Percentiles rank a stretch among this genome's conserved stretches.
Conservation (phyloP, 2,329 filamentous ascomycete species). For the Sarocladium strictum region DNA sequence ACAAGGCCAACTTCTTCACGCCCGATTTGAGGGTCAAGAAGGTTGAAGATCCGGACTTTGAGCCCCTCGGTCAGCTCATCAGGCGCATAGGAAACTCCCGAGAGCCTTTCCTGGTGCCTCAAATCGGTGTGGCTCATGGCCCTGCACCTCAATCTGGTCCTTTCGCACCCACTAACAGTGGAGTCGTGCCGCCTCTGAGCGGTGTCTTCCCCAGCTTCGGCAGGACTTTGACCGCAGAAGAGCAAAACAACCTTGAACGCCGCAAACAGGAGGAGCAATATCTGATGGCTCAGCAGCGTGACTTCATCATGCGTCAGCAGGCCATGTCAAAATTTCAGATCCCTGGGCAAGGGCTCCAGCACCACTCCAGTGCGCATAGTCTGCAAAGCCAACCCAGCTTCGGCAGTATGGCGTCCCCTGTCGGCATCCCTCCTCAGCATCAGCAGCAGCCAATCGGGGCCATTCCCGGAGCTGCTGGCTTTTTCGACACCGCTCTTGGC, state of each 20-base stretch:
- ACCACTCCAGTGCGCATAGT: slow-evolving; percentile 92
- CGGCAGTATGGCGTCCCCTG: slow-evolving; percentile 86
- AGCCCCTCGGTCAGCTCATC: slow-evolving; percentile 90
- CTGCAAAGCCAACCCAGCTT: slow-evolving; percentile 96
- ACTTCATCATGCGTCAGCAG: slow-evolving; percentile 84
- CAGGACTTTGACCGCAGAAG: slow-evolving; percentile 90
- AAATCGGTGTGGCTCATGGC: slow-evolving; percentile 92
- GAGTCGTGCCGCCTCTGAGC: slow-evolving; percentile 81
- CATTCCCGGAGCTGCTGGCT: slow-evolving; percentile 52
- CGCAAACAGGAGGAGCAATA: slow-evolving; percentile 98
- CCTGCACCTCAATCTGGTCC: slow-evolving; percentile 50
- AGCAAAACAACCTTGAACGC: slow-evolving; percentile 94
- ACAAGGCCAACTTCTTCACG: slow-evolving; percentile 97
- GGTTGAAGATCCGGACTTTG: slow-evolving; percentile 87
- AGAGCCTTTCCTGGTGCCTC: slow-evolving; percentile 94
- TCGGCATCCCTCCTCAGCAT: slow-evolving; percentile 44
- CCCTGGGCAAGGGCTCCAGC: slow-evolving; percentile 55
- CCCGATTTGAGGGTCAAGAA: slow-evolving; percentile 93
- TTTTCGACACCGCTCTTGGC: slow-evolving; percentile 57
- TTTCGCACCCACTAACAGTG: slow-evolving; percentile 46
- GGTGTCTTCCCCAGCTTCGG: slow-evolving; percentile 94
- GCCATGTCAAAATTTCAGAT: slow-evolving; percentile 68
- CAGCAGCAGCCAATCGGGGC: slow-evolving; percentile 48
- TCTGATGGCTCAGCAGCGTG: slow-evolving; percentile 91
- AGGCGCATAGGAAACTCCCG: slow-evolving; percentile 93